phyloP scores from a whole-genome alignment of 345 rosid genomes.

The Gynandropsis gynandra region DNA sequence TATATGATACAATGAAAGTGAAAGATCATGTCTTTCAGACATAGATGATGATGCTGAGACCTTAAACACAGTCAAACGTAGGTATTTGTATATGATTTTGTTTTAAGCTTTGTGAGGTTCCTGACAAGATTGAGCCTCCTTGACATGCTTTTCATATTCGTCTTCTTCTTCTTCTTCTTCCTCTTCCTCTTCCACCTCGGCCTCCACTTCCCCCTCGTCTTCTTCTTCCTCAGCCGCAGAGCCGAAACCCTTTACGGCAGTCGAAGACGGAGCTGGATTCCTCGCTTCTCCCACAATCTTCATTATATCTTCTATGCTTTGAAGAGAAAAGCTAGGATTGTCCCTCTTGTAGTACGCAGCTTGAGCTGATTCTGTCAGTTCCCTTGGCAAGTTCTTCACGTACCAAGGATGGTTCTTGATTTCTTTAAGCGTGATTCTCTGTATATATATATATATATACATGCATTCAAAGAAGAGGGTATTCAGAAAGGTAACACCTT shows the following conservation, averaged over 20 bases:
- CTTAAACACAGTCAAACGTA: too few relatives aligned
- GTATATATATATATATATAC: slow-evolving; percentile 1
- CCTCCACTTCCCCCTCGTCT: slow-evolving; percentile 53
- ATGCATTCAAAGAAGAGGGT: slow-evolving; percentile 1
- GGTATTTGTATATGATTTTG: too few relatives aligned
- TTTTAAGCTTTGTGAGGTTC: slow-evolving; percentile 46
- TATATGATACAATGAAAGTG: too few relatives aligned
- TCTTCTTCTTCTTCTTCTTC: slow-evolving; percentile 66
- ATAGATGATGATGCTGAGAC: too few relatives aligned
- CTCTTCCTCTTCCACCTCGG: slow-evolving; percentile 47
- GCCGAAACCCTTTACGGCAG: slow-evolving; percentile 49
- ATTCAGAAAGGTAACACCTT: neutral
- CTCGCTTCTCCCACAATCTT: slow-evolving; percentile 88
- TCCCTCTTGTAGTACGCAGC: slow-evolving; percentile 69
- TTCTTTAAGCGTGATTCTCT: slow-evolving; percentile 80
- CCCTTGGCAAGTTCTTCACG: slow-evolving; percentile 85
- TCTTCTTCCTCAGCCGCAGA: slow-evolving; percentile 63
- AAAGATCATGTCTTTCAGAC: too few relatives aligned
- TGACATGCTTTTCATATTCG: slow-evolving; percentile 73
- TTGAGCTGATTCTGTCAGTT: slow-evolving; percentile 72
- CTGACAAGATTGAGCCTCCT: slow-evolving; percentile 83
- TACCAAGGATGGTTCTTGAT: slow-evolving; percentile 91
- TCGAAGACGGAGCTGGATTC: slow-evolving; percentile 50
- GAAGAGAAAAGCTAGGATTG: slow-evolving; percentile 61
- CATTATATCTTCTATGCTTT: slow-evolving; percentile 82